Percentiles rank a stretch among this genome's conserved stretches.
Conservation (phyloP, 2,329 filamentous ascomycete species). For the Fusarium tjaetaba region DNA sequence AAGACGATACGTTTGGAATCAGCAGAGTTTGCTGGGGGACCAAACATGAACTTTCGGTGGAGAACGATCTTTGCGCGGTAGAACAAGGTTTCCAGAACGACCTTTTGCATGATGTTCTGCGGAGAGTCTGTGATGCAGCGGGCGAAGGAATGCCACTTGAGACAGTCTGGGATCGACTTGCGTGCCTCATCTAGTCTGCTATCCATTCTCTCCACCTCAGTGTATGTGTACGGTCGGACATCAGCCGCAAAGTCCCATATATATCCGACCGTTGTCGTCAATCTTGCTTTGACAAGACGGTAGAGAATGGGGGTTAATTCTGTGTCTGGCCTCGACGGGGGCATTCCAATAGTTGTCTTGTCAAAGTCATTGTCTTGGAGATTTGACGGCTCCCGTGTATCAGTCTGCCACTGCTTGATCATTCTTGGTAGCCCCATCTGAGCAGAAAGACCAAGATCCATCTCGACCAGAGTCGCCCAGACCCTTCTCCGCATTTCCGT, state of each 20-base stretch:
- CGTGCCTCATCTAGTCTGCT: neutral
- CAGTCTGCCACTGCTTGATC: constrained; percentile 52
- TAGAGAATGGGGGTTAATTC: constrained; percentile 7
- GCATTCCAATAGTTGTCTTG: constrained; percentile 6
- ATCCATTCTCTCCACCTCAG: constrained; percentile 9
- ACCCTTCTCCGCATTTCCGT: constrained; percentile 58
- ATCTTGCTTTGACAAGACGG: constrained; percentile 10
- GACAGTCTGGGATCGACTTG: neutral
- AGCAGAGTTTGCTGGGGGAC: rapidly evolving
- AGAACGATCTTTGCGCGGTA: constrained; percentile 12
- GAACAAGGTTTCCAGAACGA: neutral
- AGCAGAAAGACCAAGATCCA: constrained; percentile 55
- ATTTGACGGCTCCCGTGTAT: constrained; percentile 56
- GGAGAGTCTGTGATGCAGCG: constrained; percentile 7
- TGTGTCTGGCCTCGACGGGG: neutral
- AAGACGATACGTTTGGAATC: constrained; percentile 1
- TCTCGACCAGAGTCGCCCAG: constrained; percentile 53
- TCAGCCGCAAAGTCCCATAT: constrained; percentile 12
- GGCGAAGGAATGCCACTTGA: constrained; percentile 9
- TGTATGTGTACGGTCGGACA: neutral
- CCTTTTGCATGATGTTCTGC: constrained; percentile 4
- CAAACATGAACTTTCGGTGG: constrained; percentile 11
- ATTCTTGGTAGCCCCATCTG: constrained; percentile 59
- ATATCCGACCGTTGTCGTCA: neutral
- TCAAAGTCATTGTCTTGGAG: constrained; percentile 56